Base-by-base conservation (phyloP, 2,329 filamentous ascomycete species). In the Plectosphaerella sp. region DNA sequence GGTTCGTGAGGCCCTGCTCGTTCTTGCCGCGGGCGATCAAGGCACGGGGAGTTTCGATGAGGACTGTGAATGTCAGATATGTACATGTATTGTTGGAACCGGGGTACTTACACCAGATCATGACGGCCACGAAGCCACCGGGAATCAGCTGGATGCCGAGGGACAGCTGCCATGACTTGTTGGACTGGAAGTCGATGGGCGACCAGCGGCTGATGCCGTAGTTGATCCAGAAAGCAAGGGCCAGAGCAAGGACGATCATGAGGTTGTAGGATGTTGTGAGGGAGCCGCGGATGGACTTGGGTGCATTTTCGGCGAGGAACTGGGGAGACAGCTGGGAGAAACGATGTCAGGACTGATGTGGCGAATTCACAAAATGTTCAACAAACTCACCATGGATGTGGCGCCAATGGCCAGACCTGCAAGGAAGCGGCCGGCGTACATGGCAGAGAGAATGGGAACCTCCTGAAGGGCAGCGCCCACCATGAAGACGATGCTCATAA, bases 181-280 rank as follows among this genome's bases (percentile, higher is more conserved):
- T 52, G 49, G 69, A 57, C 47, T 67, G 62, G 51, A 65, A 51
- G 33, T 63, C 60, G 45, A 61, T 60, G 11, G 62, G 61, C 0
- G 59, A 57, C 60, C 62, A 65, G 14, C 52, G 47, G 8, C 47
- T 56, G 2, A 57, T 58, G 48, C 59, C 65, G 53, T 65, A 67
- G 52, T 63, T 67, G 24, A 59, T 59, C 64, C 67, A 67, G 48
- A 67, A 67, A 3, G 65, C 67, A 8, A 70, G 57, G 10, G 63
- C 63, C 1, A 71, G 57, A 1, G 67, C 66, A 3, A 66, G 47
- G 20, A 71, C 62, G 47, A 72, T 71, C 58, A 70, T 68, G 11
- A 72, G 54, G 49, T 72, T 71, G 52, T 72, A 74, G 0, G 67
- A 62, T 5, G 70, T 68, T 2, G 70, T 72, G 37, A 73, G 62